Percentiles rank a stretch among this genome's conserved stretches.
Conservation (phyloP, 2,329 filamentous ascomycete genomes). For the Penicillium sclerotiorum region DNA sequence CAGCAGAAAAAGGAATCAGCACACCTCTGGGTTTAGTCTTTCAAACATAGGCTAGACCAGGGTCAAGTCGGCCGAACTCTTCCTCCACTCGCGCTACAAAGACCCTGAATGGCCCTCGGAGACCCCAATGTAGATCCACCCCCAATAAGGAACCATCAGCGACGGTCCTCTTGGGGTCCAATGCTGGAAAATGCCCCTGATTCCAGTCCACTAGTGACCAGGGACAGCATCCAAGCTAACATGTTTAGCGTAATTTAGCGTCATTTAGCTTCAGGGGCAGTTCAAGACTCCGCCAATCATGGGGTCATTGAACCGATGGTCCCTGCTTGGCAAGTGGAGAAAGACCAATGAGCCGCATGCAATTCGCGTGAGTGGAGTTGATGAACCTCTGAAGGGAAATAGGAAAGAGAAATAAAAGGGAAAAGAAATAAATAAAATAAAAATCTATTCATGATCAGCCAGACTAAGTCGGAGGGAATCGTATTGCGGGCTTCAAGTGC, state of each 20-base stretch:
- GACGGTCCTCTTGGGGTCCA: neutral
- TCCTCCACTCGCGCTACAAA: neutral
- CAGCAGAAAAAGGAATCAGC: slow-evolving; percentile 18
- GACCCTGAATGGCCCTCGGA: slow-evolving; percentile 15
- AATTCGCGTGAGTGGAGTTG: slow-evolving; percentile 3
- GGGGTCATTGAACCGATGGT: slow-evolving; percentile 20
- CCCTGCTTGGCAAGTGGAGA: slow-evolving; percentile 24
- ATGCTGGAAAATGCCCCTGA: slow-evolving; percentile 14
- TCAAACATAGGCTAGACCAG: neutral
- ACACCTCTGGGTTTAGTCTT: too few species aligned
- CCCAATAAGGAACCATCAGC: neutral
- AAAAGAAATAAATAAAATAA: neutral
- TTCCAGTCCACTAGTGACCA: neutral
- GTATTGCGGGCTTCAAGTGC: too few species aligned
- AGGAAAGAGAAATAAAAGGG: neutral
- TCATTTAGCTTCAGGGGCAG: slow-evolving; percentile 25
- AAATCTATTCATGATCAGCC: neutral
- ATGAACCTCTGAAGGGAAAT: slow-evolving; percentile 2
- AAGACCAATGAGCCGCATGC: slow-evolving; percentile 17
- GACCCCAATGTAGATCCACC: neutral
- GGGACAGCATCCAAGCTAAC: neutral
- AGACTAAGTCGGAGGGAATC: too few species aligned
- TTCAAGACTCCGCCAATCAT: slow-evolving; percentile 14
- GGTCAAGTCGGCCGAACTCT: neutral
- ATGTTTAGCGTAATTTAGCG: slow-evolving; percentile 1